Percentiles rank a stretch among this genome's conserved stretches.
phyloP scores from a whole-genome alignment of 2,329 filamentous ascomycete species.

The Colletotrichum sp. region DNA sequence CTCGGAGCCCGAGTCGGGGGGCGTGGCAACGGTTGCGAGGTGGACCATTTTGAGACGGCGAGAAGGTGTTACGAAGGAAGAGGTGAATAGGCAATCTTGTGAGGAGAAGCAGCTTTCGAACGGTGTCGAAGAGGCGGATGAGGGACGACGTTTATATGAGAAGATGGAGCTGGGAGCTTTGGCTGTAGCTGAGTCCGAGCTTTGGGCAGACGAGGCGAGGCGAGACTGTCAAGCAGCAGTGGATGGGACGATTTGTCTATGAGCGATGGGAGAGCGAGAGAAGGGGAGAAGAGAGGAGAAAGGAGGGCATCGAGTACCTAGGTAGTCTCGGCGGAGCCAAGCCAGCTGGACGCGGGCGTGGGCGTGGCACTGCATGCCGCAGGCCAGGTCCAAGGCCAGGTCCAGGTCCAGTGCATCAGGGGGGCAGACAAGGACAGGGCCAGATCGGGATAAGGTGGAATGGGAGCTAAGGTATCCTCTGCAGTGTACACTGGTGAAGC shows the following conservation, averaged over 20 bases:
- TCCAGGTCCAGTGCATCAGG: neutral
- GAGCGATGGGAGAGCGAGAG: neutral
- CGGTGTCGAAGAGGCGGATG: neutral
- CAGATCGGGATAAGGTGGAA: neutral
- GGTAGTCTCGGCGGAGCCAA: neutral
- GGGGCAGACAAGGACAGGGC: neutral
- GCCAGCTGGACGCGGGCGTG: neutral
- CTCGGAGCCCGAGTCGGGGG: slow-evolving; percentile 12
- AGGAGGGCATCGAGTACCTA: neutral
- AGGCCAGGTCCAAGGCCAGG: neutral
- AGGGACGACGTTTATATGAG: neutral
- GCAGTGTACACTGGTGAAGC: neutral
- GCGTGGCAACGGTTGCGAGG: slow-evolving; percentile 12
- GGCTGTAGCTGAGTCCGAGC: neutral
- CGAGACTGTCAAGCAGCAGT: neutral
- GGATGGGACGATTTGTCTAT: neutral
- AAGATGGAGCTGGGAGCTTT: neutral
- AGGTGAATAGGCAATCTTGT: neutral
- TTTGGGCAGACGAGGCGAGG: neutral
- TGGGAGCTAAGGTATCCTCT: neutral
- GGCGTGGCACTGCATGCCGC: neutral
- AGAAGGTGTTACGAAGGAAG: neutral
- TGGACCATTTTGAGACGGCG: slow-evolving; percentile 13
- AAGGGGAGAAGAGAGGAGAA: neutral
- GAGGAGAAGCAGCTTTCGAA: neutral